A percentile compares a stretch with the other conserved stretches of the same genome.
Conservation (phyloP, 192 early-diverging fungal genomes). For the Umbelopsis sp. region DNA sequence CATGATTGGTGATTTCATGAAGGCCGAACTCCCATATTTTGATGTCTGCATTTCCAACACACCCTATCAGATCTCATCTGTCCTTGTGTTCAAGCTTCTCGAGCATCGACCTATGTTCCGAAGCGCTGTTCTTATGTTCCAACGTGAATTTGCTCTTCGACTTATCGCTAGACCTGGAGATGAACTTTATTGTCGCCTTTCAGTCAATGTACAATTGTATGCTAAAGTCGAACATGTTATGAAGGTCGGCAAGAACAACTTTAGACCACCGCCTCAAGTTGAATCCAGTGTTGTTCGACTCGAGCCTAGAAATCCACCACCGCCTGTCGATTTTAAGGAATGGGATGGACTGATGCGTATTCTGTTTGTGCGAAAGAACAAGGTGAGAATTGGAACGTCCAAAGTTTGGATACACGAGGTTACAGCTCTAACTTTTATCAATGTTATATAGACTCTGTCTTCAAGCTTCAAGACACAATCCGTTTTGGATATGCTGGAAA, state of each 20-base stretch:
- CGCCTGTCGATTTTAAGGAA: conserved; percentile 92
- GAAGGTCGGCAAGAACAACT: conserved; percentile 98
- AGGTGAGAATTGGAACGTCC: conserved; percentile 38
- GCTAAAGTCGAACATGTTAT: conserved; percentile 95
- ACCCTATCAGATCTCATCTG: conserved; percentile 97
- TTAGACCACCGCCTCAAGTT: conserved; percentile 95
- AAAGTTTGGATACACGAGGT: background rate
- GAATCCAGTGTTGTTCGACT: conserved; percentile 95
- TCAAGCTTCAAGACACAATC: conserved; percentile 89
- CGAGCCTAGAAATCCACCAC: conserved; percentile 92
- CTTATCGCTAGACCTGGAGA: conserved; percentile 95
- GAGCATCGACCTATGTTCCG: conserved; percentile 92
- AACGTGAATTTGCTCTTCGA: conserved; percentile 96
- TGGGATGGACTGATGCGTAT: conserved; percentile 97
- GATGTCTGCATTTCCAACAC: conserved; percentile 99
- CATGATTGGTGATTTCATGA: conserved; percentile 97
- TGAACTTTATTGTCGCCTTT: conserved; percentile 86
- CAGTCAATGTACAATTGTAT: conserved; percentile 92
- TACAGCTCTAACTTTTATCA: background rate
- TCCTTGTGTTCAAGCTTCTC: conserved; percentile 93
- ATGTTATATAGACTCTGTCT: conserved; percentile 59
- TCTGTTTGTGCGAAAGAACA: conserved; percentile 92
- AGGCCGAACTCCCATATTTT: conserved; percentile 95
- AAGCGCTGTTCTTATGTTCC: conserved; percentile 98
- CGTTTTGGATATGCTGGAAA: conserved; percentile 88